Evolutionary conservation across 148 eudicot species (phyloP).

Genomic region (Rhododendron ferrugineum): DNA sequence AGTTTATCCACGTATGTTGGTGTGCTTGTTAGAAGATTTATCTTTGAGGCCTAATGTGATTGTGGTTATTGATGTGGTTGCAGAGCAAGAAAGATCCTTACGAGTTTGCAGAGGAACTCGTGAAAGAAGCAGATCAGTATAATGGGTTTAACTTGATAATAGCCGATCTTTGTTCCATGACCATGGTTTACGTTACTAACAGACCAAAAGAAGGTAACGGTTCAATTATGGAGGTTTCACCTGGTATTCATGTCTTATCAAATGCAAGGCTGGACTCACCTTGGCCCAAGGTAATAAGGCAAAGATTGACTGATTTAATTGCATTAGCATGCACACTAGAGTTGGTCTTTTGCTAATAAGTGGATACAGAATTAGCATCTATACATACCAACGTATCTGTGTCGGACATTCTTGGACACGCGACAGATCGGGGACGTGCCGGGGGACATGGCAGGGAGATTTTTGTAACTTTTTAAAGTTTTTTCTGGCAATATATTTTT

Average conservation of each 20-base stretch:
- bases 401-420: background rate
- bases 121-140: slow-evolving; percentile 48
- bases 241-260: slow-evolving; percentile 76
- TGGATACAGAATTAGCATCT: background rate
- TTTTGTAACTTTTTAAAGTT: background rate
- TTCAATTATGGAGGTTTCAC: slow-evolving; percentile 37
- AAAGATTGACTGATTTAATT: background rate
- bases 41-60: background rate
- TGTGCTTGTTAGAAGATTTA: background rate
- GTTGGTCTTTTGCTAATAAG: background rate
- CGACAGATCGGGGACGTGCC: background rate
- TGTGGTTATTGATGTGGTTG: slow-evolving; percentile 8
- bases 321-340: background rate
- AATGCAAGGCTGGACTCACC: slow-evolving; percentile 72
- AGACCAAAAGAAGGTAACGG: slow-evolving; percentile 48
- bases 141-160: slow-evolving; percentile 73
- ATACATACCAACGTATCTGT: background rate
- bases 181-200: slow-evolving; percentile 75
- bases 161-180: slow-evolving; percentile 51
- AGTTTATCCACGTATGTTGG: background rate
- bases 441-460: background rate
- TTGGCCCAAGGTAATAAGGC: slow-evolving; percentile 67
- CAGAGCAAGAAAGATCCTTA: slow-evolving; percentile 58
- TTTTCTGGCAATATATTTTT: background rate
- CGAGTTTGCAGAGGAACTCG: slow-evolving; percentile 61